Percentiles rank a stretch among this genome's conserved stretches.
phyloP scores from a whole-genome alignment of 495 filamentous ascomycete species.

The Jackrogersella minutella region DNA sequence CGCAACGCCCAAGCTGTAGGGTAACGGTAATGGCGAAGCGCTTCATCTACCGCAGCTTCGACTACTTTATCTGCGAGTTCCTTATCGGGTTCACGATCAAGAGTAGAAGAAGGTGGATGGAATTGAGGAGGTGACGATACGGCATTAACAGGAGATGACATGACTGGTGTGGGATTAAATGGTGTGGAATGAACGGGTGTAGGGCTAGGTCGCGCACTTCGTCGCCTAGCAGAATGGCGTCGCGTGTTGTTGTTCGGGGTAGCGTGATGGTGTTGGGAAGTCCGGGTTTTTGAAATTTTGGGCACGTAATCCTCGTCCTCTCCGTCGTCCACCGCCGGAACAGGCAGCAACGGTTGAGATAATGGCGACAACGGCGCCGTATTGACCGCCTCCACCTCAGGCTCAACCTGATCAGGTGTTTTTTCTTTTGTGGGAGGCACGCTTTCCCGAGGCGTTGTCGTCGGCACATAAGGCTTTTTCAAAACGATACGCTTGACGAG shows the following conservation, averaged over 20 bases:
- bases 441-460: slow-evolving; percentile 24
- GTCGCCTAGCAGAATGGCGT: slow-evolving; percentile 37
- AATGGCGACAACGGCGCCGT: slow-evolving; percentile 31
- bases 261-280: neutral
- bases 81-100: slow-evolving; percentile 41
- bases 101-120: slow-evolving; percentile 15
- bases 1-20: slow-evolving; percentile 65
- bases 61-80: slow-evolving; percentile 50
- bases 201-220: slow-evolving; percentile 33
- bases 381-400: slow-evolving; percentile 8
- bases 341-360: slow-evolving; percentile 26
- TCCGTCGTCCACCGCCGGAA: slow-evolving; percentile 25
- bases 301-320: slow-evolving; percentile 42
- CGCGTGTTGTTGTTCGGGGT: slow-evolving; percentile 23
- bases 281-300: slow-evolving; percentile 39
- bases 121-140: slow-evolving; percentile 12
- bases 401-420: neutral
- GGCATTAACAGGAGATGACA: neutral
- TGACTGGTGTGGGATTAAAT: slow-evolving; percentile 2
- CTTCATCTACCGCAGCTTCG: slow-evolving; percentile 57
- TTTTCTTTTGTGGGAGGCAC: slow-evolving; percentile 22
- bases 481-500: slow-evolving; percentile 50
- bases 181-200: neutral
- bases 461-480: slow-evolving; percentile 44
- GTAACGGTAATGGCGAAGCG: slow-evolving; percentile 56